These are phyloP conservation scores for Ophiostoma ips DNA, from an alignment of 2,329 filamentous ascomycete species.

Conservation along the genomic window DNA sequence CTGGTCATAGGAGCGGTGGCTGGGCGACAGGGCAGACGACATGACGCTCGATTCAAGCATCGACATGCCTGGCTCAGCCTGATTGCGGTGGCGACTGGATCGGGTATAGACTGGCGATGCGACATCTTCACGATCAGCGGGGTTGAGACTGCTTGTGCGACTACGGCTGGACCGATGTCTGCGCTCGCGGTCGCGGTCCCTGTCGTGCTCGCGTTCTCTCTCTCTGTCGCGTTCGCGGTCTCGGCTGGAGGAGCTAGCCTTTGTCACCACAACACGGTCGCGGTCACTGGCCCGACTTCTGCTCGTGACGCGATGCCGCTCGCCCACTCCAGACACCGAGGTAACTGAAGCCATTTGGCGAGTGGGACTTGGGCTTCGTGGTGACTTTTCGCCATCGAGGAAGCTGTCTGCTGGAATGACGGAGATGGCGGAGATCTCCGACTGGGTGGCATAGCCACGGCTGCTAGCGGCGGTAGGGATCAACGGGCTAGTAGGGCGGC, in stretches of 20 bases:
- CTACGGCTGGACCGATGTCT: constrained; percentile 34
- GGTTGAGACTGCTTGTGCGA: constrained; percentile 31
- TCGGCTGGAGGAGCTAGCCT: not conserved
- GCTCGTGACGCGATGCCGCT: constrained; percentile 19
- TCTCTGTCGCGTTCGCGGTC: no score
- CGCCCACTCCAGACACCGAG: constrained; percentile 24
- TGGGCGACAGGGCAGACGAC: constrained; percentile 34
- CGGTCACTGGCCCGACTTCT: constrained; percentile 27
- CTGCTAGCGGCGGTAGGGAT: constrained; percentile 39
- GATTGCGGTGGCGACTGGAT: constrained; percentile 35
- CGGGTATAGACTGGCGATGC: constrained; percentile 31
- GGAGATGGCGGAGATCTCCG: constrained; percentile 87
- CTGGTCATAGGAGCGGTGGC: constrained; percentile 41
- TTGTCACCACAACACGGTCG: constrained; percentile 12
- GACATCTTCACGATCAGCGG: constrained; percentile 33
- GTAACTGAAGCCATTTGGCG: constrained; percentile 25
- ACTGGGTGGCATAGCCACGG: constrained; percentile 47
- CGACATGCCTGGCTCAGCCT: constrained; percentile 36
- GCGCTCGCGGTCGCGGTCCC: constrained; percentile 16
- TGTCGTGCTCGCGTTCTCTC: constrained; percentile 3
- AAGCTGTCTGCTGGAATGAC: constrained; percentile 51
- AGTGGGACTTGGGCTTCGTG: constrained; percentile 28
- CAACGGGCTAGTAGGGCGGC: constrained; percentile 49
- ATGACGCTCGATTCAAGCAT: constrained; percentile 39
- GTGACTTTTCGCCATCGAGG: constrained; percentile 41